Evolutionary conservation across 768 basidiomycete genomes (phyloP).

Genomic region (Boletus patriciae): DNA sequence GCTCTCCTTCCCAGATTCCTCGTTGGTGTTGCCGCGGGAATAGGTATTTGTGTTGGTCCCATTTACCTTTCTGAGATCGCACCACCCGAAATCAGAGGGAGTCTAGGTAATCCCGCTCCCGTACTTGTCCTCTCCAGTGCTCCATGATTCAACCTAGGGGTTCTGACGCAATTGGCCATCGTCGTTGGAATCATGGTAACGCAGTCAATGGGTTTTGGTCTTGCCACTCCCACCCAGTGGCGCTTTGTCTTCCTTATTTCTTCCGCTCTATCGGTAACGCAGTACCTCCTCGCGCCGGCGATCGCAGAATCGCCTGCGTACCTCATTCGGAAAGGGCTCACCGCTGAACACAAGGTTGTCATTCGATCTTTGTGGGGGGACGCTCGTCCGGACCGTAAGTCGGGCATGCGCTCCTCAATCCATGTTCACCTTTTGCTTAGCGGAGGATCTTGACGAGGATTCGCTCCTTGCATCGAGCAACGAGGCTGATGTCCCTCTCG

Average conservation of each 20-base stretch:
- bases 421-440: constrained; percentile 14
- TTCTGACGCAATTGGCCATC: constrained; percentile 79
- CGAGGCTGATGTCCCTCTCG: constrained; percentile 16
- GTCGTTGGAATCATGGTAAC: constrained; percentile 87
- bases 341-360: constrained; percentile 48
- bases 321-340: constrained; percentile 50
- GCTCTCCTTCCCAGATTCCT: constrained; percentile 45
- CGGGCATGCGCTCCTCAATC: not conserved
- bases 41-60: constrained; percentile 78
- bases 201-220: constrained; percentile 68
- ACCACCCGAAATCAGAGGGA: constrained; percentile 72
- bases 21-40: constrained; percentile 68
- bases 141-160: constrained; percentile 44
- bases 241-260: constrained; percentile 69
- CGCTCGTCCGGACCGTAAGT: constrained; percentile 28
- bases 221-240: constrained; percentile 71
- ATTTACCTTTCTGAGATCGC: constrained; percentile 86
- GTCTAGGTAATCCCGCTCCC: constrained; percentile 52
- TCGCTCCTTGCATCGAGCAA: constrained; percentile 24
- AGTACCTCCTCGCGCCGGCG: constrained; percentile 52
- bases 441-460: constrained; percentile 29
- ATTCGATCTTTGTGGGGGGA: constrained; percentile 54
- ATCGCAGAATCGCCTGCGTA: constrained; percentile 75
- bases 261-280: constrained; percentile 50
- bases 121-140: not conserved